Conservation (phyloP, 768 basidiomycete genomes). For the Russula lepida region DNA sequence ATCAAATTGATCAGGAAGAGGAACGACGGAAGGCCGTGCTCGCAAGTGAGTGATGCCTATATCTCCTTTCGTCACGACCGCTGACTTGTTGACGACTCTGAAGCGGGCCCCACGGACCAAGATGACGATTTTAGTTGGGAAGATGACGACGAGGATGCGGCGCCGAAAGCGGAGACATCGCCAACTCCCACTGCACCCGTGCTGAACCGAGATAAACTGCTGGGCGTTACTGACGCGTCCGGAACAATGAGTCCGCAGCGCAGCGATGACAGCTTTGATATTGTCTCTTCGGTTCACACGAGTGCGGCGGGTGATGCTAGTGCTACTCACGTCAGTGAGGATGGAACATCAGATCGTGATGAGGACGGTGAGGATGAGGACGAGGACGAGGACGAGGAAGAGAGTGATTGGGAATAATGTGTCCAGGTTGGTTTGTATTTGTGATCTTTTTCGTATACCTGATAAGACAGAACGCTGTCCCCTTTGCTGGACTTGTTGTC, state of each 20-base stretch:
- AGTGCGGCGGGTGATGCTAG: conserved; percentile 21
- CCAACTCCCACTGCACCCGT: not conserved
- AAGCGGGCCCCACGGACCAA: conserved; percentile 47
- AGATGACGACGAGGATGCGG: conserved; percentile 72
- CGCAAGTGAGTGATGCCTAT: conserved; percentile 40
- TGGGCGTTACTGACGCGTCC: conserved; percentile 17
- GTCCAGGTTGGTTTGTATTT: not conserved
- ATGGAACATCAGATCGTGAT: conserved; percentile 10
- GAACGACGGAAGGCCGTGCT: conserved; percentile 70
- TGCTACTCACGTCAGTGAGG: not conserved
- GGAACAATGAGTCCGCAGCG: conserved; percentile 24
- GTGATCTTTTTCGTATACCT: not conserved
- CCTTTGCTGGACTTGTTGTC: not conserved
- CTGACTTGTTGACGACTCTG: not conserved
- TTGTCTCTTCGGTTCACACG: conserved; percentile 28
- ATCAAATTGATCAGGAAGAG: conserved; percentile 76
- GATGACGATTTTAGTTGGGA: conserved; percentile 94
- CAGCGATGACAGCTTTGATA: conserved; percentile 32
- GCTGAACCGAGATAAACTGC: conserved; percentile 6
- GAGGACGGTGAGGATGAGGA: conserved; percentile 12
- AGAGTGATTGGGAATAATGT: conserved; percentile 26
- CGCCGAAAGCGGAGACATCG: not conserved
- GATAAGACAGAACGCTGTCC: not conserved
- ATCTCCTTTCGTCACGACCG: not conserved
- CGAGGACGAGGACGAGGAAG: conserved; percentile 12